phyloP scores from a whole-genome alignment of 176 grass and related monocot genomes.

The Chloris gayana region DNA sequence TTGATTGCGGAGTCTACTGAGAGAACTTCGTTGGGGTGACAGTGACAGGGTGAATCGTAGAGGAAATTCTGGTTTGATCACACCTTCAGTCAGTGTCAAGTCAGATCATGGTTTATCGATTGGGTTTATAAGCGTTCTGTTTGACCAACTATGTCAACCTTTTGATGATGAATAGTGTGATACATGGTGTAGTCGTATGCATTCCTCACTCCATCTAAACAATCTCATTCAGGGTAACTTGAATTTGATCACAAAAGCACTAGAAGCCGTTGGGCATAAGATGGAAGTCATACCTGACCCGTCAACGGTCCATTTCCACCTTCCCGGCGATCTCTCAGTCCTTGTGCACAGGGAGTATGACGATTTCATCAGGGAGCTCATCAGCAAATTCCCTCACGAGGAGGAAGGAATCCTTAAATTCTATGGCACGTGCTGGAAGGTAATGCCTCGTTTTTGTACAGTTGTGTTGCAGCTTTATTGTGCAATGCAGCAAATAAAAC shows the following conservation, averaged over 20 bases:
- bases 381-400: slow-evolving; percentile 89
- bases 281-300: slow-evolving; percentile 93
- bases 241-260: slow-evolving; percentile 89
- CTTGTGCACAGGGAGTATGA: slow-evolving; percentile 75
- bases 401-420: slow-evolving; percentile 81
- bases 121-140: not conserved
- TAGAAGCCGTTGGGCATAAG: slow-evolving; percentile 75
- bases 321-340: slow-evolving; percentile 76
- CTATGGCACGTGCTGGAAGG: slow-evolving; percentile 91
- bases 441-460: slow-evolving; percentile 4
- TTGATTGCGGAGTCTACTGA: not conserved
- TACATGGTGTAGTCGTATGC: not conserved
- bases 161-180: not conserved
- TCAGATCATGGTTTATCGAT: not conserved
- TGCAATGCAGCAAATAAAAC: slow-evolving; percentile 4
- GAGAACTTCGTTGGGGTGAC: too few species aligned
- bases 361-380: slow-evolving; percentile 65
- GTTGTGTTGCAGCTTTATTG: slow-evolving; percentile 2
- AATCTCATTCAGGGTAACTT: slow-evolving; percentile 66
- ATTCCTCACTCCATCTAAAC: not conserved
- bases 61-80: not conserved
- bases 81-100: not conserved
- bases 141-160: not conserved
- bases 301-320: slow-evolving; percentile 84
- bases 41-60: not conserved